Evolutionary conservation across 2,329 filamentous ascomycete genomes (phyloP), one percentile per base, ranked within the genome.

Genomic region (Aphanocladium album): DNA sequence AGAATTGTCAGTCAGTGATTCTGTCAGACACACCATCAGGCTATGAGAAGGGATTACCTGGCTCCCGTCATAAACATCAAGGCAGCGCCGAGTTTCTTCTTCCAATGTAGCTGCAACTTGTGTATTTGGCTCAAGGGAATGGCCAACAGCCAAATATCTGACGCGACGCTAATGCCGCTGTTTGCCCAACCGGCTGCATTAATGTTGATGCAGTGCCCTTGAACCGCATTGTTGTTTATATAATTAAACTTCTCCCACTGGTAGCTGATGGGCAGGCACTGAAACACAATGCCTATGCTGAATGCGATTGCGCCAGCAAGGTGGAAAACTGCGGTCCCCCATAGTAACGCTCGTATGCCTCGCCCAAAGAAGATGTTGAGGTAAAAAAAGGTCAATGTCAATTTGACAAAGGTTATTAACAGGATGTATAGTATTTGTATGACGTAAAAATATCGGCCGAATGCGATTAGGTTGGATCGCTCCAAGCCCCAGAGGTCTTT

Each of bases 351-450:
- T n/a, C 74, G 72, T 4, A 80, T 71, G 1, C 51, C 60, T 1
- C 41, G 57, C 0, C 67, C 67, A 1, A 76, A 76, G 62, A 83
- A 83, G 58, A 83, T 77, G 35, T 77, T 76, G 37, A 79, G 71
- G 67, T 81, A 83, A 68, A 83, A 80, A 65, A 79, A 72, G 5
- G 82, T 71, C 46, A 83, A 72, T 8, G 78, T 77, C 16, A 80
- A 66, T 63, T 82, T 80, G 45, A 79, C 72, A 45, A 79, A 68
- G 8, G 73, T 67, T 16, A 80, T 68, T 14, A 75, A 67, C 1
- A 71, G 60, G 62, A 80, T 77, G 67, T 81, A 79, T 33, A 79
- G 47, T 27, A 70, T 63, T 8, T 73, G 69, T 61, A 71, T 70
- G 60, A 71, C 66, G 62, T 76, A 80, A 21, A 78, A 72, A 62